A percentile compares a stretch with the other conserved stretches of the same genome.
phyloP scores from a whole-genome alignment of 805 yeast species.

The Monosporozyma unispora region DNA sequence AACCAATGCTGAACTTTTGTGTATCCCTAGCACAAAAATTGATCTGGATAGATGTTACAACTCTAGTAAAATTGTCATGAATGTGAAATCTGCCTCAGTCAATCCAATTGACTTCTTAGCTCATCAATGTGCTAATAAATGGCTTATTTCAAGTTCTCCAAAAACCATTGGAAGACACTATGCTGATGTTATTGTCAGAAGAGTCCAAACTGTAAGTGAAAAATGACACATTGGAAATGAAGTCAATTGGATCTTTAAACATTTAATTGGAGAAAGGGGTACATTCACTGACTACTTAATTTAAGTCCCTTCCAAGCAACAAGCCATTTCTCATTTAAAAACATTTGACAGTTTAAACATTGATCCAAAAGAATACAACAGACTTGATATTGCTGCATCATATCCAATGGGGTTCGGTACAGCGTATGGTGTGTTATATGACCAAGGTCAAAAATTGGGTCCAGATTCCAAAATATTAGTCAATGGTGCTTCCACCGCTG shows the following conservation, averaged over 20 bases:
- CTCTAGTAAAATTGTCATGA: slow-evolving; percentile 21
- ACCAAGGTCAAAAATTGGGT: slow-evolving; percentile 22
- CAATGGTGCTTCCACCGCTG: slow-evolving; percentile 68
- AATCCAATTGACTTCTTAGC: slow-evolving; percentile 25
- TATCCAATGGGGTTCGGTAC: slow-evolving; percentile 59
- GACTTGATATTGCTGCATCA: slow-evolving; percentile 35
- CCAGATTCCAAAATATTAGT: slow-evolving; percentile 46
- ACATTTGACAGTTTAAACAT: background rate
- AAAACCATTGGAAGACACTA: slow-evolving; percentile 25
- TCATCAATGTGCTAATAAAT: slow-evolving; percentile 10
- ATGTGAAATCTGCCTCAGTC: slow-evolving; percentile 24
- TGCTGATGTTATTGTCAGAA: slow-evolving; percentile 22
- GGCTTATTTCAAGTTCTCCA: slow-evolving; percentile 3
- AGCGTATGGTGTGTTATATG: slow-evolving; percentile 37
- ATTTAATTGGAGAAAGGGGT: slow-evolving; percentile 29
- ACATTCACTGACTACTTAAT: slow-evolving; percentile 39
- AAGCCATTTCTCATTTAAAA: slow-evolving; percentile 29
- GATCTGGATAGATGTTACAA: slow-evolving; percentile 19
- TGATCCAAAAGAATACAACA: slow-evolving; percentile 8
- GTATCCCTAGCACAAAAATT: slow-evolving; percentile 12
- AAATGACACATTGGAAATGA: slow-evolving; percentile 20
- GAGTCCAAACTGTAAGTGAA: slow-evolving; percentile 14
- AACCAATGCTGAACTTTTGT: slow-evolving; percentile 14
- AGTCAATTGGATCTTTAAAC: slow-evolving; percentile 21
- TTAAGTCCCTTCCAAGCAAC: slow-evolving; percentile 27